These are phyloP conservation scores for Mycena vulgaris DNA, from an alignment of 768 basidiomycete genomes.

Conservation along the genomic window DNA sequence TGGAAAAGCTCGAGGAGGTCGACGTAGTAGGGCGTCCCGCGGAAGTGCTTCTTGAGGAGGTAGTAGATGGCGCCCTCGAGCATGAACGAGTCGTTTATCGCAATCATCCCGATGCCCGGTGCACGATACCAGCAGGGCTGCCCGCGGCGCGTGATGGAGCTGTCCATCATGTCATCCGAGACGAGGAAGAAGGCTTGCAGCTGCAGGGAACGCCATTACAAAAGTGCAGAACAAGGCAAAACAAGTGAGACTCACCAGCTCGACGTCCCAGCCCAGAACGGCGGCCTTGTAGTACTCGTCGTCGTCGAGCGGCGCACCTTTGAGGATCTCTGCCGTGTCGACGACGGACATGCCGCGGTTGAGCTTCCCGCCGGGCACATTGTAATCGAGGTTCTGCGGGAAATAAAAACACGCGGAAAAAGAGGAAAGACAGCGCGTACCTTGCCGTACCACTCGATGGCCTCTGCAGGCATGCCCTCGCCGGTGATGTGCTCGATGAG, in stretches of 20 bases:
- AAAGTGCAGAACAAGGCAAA: neutral
- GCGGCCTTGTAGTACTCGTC: slow-evolving; percentile 93
- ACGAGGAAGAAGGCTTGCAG: slow-evolving; percentile 99
- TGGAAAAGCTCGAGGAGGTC: slow-evolving; percentile 94
- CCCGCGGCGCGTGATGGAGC: slow-evolving; percentile 91
- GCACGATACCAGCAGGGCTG: slow-evolving; percentile 95
- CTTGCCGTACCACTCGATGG: slow-evolving; percentile 86
- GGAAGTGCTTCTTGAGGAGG: slow-evolving; percentile 91
- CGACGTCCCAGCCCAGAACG: slow-evolving; percentile 95
- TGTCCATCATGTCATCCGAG: slow-evolving; percentile 98
- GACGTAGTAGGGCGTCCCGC: slow-evolving; percentile 84
- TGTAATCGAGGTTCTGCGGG: slow-evolving; percentile 87
- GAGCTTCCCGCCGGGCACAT: slow-evolving; percentile 96
- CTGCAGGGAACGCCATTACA: slow-evolving; percentile 54
- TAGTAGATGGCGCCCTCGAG: slow-evolving; percentile 95
- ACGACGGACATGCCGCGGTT: slow-evolving; percentile 98
- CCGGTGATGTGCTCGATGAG: slow-evolving; percentile 76
- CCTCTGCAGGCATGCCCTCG: slow-evolving; percentile 88
- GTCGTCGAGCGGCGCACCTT: slow-evolving; percentile 77
- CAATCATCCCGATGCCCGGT: slow-evolving; percentile 80
- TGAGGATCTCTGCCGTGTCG: slow-evolving; percentile 92
- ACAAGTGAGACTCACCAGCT: slow-evolving; percentile 75
- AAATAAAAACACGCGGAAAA: neutral
- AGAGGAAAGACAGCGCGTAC: slow-evolving; percentile 56
- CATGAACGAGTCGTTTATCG: slow-evolving; percentile 98